Conservation (phyloP, 202 grass and related monocot species). For the Carex sylvatica region DNA sequence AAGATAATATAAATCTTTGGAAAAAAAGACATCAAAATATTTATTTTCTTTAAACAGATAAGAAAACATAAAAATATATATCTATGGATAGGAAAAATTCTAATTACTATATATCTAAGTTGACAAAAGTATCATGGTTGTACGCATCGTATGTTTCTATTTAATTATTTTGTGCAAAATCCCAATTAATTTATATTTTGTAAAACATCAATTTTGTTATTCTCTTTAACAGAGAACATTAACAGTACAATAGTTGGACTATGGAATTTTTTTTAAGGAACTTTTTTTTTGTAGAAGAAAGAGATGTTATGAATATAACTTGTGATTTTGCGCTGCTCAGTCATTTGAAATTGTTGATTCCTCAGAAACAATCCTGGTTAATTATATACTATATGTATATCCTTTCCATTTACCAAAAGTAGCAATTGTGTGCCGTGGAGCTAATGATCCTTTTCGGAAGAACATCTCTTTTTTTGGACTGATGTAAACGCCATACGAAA, state of each 20-base stretch:
- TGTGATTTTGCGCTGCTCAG: neutral
- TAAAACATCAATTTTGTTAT: neutral
- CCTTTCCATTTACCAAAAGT: neutral
- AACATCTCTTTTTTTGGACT: slow-evolving; percentile 13
- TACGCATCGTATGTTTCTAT: neutral
- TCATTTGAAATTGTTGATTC: neutral
- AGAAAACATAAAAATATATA: neutral
- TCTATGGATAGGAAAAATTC: neutral
- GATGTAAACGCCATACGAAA: neutral
- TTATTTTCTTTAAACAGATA: neutral
- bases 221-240: neutral
- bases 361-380: neutral
- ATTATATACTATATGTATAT: neutral
- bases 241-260: neutral
- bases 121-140: neutral
- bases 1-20: too few relatives aligned
- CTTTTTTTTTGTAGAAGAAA: too few relatives aligned
- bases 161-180: neutral
- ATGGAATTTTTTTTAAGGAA: too few relatives aligned
- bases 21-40: neutral
- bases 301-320: neutral
- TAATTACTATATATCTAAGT: neutral
- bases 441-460: neutral
- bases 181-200: neutral
- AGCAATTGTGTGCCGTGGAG: neutral